phyloP scores from a whole-genome alignment of 2,329 filamentous ascomycete genomes.

The Colletotrichum liaoningense region DNA sequence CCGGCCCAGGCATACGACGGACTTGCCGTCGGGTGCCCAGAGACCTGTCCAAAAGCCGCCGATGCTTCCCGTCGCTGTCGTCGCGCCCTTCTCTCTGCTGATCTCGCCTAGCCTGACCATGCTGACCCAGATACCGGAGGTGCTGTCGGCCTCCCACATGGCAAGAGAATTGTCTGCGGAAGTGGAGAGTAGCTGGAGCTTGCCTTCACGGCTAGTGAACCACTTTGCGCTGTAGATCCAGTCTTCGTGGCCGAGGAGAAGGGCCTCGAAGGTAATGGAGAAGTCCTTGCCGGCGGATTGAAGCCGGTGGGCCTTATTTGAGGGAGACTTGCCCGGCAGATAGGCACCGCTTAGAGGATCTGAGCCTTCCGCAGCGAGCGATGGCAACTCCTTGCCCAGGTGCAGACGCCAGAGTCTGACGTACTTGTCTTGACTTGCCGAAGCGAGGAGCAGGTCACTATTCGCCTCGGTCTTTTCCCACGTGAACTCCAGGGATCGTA shows the following conservation, averaged over 20 bases:
- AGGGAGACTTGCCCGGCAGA: conserved; percentile 76
- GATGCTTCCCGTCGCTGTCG: conserved; percentile 93
- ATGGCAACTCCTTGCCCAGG: conserved; percentile 73
- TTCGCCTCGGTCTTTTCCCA: conserved; percentile 64
- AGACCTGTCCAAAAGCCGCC: conserved; percentile 97
- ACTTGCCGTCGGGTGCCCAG: conserved; percentile 83
- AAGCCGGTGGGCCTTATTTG: conserved; percentile 90
- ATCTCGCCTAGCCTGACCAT: conserved; percentile 90
- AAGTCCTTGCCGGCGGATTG: conserved; percentile 71
- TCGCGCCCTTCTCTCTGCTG: conserved; percentile 93
- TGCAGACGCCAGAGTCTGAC: conserved; percentile 92
- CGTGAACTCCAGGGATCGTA: conserved; percentile 85
- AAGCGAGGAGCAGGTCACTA: conserved; percentile 84
- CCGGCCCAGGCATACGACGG: conserved; percentile 84
- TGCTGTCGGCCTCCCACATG: conserved; percentile 88
- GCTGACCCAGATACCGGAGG: conserved; percentile 92
- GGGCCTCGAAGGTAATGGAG: conserved; percentile 90
- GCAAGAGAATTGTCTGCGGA: conserved; percentile 96
- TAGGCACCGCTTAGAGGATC: conserved; percentile 70
- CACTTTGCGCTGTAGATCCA: conserved; percentile 95
- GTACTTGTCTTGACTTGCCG: conserved; percentile 97
- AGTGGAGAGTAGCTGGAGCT: conserved; percentile 82
- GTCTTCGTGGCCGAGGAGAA: conserved; percentile 95
- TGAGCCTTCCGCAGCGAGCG: conserved; percentile 62
- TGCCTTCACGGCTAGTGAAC: conserved; percentile 63